These are phyloP conservation scores for Viola pubescens DNA, from an alignment of 441 rosid species.

Conservation along the genomic window DNA sequence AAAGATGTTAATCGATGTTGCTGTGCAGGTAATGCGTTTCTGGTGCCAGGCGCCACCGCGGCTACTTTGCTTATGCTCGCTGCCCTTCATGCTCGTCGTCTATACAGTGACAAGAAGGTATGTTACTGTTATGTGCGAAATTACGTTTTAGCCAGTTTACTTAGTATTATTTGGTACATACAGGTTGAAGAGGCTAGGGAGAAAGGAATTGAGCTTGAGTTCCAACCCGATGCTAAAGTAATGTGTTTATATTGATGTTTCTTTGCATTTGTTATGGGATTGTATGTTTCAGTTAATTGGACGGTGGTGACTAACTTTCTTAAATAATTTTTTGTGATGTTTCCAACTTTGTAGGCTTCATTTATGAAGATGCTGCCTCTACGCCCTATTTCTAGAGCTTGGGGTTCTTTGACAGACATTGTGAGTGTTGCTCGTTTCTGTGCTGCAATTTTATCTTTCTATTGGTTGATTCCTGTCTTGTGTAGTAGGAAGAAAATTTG, in stretches of 20 bases:
- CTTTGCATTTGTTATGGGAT: constrained; percentile 2
- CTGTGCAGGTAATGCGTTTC: constrained; percentile 52
- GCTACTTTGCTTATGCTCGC: constrained; percentile 96
- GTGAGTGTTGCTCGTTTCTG: constrained; percentile 38
- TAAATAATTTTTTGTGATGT: constrained; percentile 9
- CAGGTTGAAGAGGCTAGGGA: constrained; percentile 77
- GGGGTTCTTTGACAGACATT: constrained; percentile 64
- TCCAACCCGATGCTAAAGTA: constrained; percentile 76
- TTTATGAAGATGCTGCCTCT: constrained; percentile 72
- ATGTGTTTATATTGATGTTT: constrained; percentile 4
- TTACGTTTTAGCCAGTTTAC: background rate
- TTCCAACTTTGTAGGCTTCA: constrained; percentile 43
- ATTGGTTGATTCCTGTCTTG: no score
- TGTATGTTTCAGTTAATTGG: background rate
- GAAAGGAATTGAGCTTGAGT: constrained; percentile 72
- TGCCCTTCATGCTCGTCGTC: constrained; percentile 84
- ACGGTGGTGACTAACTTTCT: constrained; percentile 9
- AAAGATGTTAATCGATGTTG: background rate
- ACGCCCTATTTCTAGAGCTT: constrained; percentile 73
- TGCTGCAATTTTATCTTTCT: background rate
- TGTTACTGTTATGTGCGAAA: background rate
- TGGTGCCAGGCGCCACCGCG: constrained; percentile 81
- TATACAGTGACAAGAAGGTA: constrained; percentile 88
- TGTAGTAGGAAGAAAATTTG: no score
- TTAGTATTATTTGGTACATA: constrained; percentile 13